Conservation (phyloP, 2,329 filamentous ascomycete species). For the Fusarium chuoi region DNA sequence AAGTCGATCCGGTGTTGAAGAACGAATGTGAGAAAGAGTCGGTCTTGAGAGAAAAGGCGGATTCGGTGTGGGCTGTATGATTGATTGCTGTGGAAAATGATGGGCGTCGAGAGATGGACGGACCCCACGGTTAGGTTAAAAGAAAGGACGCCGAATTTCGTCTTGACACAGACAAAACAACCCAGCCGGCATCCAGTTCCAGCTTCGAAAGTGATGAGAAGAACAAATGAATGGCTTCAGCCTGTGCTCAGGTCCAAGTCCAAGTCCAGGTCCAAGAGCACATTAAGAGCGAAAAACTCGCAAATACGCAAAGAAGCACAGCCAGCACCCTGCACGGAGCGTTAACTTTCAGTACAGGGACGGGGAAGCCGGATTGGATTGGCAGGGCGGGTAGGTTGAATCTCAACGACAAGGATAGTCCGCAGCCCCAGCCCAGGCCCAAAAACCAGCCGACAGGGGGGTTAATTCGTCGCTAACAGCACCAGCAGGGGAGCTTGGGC, state of each 20-base stretch:
- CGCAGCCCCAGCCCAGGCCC: constrained; percentile 17
- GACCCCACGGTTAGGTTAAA: constrained; percentile 31
- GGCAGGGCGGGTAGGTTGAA: constrained; percentile 37
- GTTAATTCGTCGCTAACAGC: constrained; percentile 18
- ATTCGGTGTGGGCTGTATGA: constrained; percentile 27
- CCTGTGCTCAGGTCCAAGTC: constrained; percentile 2
- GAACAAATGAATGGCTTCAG: constrained; percentile 20
- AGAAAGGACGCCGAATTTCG: constrained; percentile 38
- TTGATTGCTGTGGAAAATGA: constrained; percentile 27
- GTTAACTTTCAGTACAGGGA: constrained; percentile 29
- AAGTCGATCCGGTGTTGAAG: constrained; percentile 12
- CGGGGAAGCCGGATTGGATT: constrained; percentile 44
- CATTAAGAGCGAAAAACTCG: constrained; percentile 36
- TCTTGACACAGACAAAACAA: constrained; percentile 36
- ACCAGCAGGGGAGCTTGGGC: constrained; percentile 31
- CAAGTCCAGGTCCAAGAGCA: constrained; percentile 9
- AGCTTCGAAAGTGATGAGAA: constrained; percentile 5
- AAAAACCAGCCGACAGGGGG: constrained; percentile 16
- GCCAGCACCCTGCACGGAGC: constrained; percentile 34
- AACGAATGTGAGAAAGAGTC: constrained; percentile 31
- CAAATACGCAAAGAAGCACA: constrained; percentile 31
- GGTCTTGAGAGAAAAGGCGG: constrained; percentile 11
- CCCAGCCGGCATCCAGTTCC: constrained; percentile 37
- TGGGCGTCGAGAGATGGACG: constrained; percentile 10
- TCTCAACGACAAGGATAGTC: constrained; percentile 30